phyloP scores from a whole-genome alignment of 2,329 filamentous ascomycete genomes.

The Neophaeococcomyces aloes region DNA sequence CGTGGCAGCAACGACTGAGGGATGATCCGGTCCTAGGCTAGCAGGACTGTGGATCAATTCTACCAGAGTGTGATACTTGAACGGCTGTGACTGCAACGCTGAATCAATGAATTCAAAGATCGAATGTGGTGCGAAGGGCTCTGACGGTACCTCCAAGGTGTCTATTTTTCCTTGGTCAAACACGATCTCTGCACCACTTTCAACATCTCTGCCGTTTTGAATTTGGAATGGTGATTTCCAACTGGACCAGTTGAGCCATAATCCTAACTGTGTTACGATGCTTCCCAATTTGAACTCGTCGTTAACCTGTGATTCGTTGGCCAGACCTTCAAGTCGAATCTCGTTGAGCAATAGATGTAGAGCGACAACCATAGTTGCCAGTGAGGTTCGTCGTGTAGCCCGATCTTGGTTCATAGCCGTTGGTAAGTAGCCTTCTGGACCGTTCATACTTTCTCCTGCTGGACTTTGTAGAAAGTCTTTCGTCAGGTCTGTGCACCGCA shows the following conservation, averaged over 20 bases:
- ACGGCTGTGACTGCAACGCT: constrained; percentile 1
- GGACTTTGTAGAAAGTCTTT: constrained; percentile 54
- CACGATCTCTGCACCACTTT: constrained; percentile 42
- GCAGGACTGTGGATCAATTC: constrained; percentile 3
- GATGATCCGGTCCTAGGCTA: background rate
- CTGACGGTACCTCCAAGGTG: constrained; percentile 33
- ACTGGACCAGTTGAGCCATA: constrained; percentile 65
- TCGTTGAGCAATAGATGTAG: constrained; percentile 87
- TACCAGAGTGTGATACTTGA: constrained; percentile 6
- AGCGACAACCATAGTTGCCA: constrained; percentile 59
- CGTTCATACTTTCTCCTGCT: constrained; percentile 46
- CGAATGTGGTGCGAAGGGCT: constrained; percentile 48
- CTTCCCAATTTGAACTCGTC: constrained; percentile 51
- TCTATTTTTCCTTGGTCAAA: constrained; percentile 46
- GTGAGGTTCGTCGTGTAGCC: constrained; percentile 50
- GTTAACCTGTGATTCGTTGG: constrained; percentile 34
- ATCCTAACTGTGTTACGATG: constrained; percentile 66
- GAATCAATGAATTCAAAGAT: constrained; percentile 46
- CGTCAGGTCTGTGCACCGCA: constrained; percentile 46
- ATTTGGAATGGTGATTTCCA: constrained; percentile 46
- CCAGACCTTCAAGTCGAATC: constrained; percentile 61
- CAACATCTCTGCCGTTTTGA: constrained; percentile 53
- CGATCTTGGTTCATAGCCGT: constrained; percentile 45
- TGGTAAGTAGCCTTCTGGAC: constrained; percentile 54
- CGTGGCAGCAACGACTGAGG: background rate